Evolutionary conservation across 345 rosid species (phyloP).

Genomic region (Gossypium australe): DNA sequence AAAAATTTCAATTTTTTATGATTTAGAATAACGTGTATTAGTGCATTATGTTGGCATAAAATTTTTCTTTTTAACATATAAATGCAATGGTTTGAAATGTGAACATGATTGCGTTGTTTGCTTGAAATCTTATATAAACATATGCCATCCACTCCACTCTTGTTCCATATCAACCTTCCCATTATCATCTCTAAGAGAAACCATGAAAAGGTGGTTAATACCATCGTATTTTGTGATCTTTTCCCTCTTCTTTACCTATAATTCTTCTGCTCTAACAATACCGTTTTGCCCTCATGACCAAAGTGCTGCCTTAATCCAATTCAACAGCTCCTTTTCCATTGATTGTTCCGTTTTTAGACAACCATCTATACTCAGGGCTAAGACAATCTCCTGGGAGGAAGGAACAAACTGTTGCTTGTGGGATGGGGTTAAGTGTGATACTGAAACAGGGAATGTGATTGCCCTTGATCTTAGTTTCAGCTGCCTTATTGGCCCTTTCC

Average conservation of each 20-base stretch:
- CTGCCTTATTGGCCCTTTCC: background rate
- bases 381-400: background rate
- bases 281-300: background rate
- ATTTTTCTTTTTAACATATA: no score
- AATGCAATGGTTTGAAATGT: no score
- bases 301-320: background rate
- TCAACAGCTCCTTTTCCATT: background rate
- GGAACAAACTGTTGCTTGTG: constrained; percentile 20
- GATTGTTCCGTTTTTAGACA: background rate
- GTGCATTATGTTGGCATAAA: no score
- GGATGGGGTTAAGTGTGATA: constrained; percentile 21
- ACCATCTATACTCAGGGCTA: background rate
- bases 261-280: background rate
- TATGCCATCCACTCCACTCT: no score
- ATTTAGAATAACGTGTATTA: no score
- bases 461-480: constrained; percentile 23
- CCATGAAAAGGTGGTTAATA: background rate
- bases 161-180: no score
- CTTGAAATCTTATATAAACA: no score
- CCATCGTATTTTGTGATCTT: background rate
- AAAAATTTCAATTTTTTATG: no score
- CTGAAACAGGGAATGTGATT: constrained; percentile 14
- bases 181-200: background rate
- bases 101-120: no score
- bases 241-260: background rate